These are phyloP conservation scores for Phyllosticta citribraziliensis DNA, from an alignment of 2,329 filamentous ascomycete genomes.

Conservation along the genomic window DNA sequence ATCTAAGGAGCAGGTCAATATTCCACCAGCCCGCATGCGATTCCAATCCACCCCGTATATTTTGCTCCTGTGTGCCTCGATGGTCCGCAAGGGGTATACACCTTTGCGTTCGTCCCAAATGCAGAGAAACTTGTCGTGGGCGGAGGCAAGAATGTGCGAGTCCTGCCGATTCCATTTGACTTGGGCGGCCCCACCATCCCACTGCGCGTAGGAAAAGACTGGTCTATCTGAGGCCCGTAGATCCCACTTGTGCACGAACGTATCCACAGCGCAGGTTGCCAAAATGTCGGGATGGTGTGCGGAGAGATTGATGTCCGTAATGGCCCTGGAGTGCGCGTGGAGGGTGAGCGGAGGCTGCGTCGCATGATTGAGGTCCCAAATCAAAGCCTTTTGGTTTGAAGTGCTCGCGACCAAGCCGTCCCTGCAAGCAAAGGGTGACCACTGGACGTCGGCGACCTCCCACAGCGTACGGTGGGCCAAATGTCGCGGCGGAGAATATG, in stretches of 20 bases:
- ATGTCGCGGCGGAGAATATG: constrained; percentile 76
- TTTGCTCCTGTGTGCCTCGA: constrained; percentile 81
- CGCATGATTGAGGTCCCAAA: constrained; percentile 71
- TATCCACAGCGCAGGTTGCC: constrained; percentile 85
- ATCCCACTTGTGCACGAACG: constrained; percentile 90
- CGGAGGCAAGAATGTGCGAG: constrained; percentile 77
- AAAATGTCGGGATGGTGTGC: constrained; percentile 84
- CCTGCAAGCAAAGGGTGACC: constrained; percentile 83
- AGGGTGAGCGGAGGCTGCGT: constrained; percentile 43
- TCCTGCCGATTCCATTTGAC: constrained; percentile 91
- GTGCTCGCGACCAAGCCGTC: constrained; percentile 93
- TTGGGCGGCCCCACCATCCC: constrained; percentile 87
- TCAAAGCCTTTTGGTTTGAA: constrained; percentile 85
- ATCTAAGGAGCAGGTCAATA: constrained; percentile 84
- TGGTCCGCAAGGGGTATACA: constrained; percentile 68
- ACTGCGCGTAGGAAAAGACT: constrained; percentile 44
- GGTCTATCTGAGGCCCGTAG: constrained; percentile 64
- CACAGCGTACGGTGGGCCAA: constrained; percentile 82
- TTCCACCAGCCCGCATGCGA: constrained; percentile 57
- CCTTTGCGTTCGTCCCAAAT: constrained; percentile 86
- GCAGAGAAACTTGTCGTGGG: constrained; percentile 76
- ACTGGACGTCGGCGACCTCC: constrained; percentile 92
- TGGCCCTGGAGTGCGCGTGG: constrained; percentile 75
- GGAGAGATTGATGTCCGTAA: constrained; percentile 94
- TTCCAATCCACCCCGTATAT: constrained; percentile 97